A percentile compares a stretch with the other conserved stretches of the same genome.
Evolutionary conservation across 106 monocot species (phyloP).

Genomic region (Dendrobium huoshanense): DNA sequence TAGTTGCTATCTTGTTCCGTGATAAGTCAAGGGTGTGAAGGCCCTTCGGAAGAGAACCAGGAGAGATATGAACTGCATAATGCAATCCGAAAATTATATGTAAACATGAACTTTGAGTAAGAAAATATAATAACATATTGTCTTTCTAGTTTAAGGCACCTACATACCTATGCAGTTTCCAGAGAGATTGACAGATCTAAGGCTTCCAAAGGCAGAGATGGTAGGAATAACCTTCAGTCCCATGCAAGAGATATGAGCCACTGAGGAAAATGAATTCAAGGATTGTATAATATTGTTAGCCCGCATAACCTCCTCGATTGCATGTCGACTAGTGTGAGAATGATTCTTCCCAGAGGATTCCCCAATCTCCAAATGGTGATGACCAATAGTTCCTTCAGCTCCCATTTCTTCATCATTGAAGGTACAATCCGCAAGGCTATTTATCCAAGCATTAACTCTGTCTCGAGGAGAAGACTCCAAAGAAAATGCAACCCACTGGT

Average conservation of each 20-base stretch:
- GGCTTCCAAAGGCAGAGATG: constrained; percentile 58
- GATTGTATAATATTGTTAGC: constrained; percentile 60
- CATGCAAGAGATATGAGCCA: constrained; percentile 64
- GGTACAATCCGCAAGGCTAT: constrained; percentile 32
- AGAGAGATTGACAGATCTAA: constrained; percentile 67
- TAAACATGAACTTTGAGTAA: neutral
- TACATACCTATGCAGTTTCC: constrained; percentile 64
- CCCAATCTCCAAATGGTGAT: constrained; percentile 23
- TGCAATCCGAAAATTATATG: neutral
- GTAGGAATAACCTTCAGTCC: constrained; percentile 55
- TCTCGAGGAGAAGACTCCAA: constrained; percentile 48
- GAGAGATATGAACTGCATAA: constrained; percentile 51
- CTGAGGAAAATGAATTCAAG: constrained; percentile 49
- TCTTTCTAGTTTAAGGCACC: neutral
- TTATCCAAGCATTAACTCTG: constrained; percentile 77
- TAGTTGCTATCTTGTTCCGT: constrained; percentile 64
- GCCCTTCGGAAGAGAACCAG: constrained; percentile 54
- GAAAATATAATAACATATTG: neutral
- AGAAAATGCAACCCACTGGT: constrained; percentile 80
- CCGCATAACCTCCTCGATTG: constrained; percentile 39
- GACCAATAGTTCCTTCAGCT: neutral
- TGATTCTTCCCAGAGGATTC: constrained; percentile 41
- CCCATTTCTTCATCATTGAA: constrained; percentile 12
- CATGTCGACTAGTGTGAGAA: constrained; percentile 7
- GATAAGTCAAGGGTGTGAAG: constrained; percentile 73